Conservation (phyloP, 2,329 filamentous ascomycete species). For the Cordyceps militaris region DNA sequence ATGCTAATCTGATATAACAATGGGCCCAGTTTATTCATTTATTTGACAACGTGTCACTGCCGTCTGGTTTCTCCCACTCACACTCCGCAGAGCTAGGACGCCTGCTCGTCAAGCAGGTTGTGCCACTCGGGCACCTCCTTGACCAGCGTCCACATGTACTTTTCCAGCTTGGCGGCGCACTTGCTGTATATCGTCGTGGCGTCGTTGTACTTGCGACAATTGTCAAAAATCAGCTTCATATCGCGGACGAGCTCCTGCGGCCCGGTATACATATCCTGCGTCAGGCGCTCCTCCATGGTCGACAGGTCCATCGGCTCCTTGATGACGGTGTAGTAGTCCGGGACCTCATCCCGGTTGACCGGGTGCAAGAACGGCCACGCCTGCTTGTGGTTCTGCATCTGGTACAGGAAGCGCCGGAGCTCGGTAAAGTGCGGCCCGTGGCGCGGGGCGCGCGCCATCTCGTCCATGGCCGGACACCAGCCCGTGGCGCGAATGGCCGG, state of each 20-base stretch:
- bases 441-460: conserved; percentile 85
- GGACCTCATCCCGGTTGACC: conserved; percentile 90
- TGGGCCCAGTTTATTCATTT: too few relatives aligned
- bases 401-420: conserved; percentile 83
- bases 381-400: conserved; percentile 86
- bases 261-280: conserved; percentile 82
- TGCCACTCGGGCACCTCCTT: conserved; percentile 86
- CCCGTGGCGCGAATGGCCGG: conserved; percentile 84
- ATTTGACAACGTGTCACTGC: too few relatives aligned
- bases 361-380: conserved; percentile 93
- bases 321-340: conserved; percentile 99
- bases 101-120: conserved; percentile 14
- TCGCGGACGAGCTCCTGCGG: conserved; percentile 91
- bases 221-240: conserved; percentile 83
- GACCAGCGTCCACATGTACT: conserved; percentile 93
- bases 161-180: conserved; percentile 84
- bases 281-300: conserved; percentile 93
- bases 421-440: conserved; percentile 96
- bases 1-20: too few relatives aligned
- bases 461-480: conserved; percentile 97
- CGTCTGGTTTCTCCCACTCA: too few relatives aligned
- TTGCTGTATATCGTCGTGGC: conserved; percentile 93
- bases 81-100: background rate
- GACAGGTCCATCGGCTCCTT: conserved; percentile 94
- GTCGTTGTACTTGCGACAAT: conserved; percentile 94